These are phyloP conservation scores for Cyberlindnera xylosilytica DNA, from an alignment of 805 yeast genomes.

Conservation along the genomic window DNA sequence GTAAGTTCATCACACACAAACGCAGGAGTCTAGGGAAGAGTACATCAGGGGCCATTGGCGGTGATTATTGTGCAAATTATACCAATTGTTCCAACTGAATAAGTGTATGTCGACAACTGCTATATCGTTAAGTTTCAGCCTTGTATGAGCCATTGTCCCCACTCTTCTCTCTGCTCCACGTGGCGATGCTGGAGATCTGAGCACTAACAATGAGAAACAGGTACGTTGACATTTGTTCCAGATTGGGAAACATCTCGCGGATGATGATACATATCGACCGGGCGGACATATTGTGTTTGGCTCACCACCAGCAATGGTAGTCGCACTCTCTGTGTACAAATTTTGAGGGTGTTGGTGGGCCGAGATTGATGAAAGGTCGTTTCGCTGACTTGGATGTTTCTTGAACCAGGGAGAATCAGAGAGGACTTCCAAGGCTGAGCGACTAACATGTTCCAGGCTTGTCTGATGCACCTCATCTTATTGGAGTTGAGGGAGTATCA, in stretches of 20 bases:
- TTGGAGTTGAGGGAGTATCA: too few species aligned
- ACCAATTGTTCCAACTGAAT: conserved; percentile 26
- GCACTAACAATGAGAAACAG: too few species aligned
- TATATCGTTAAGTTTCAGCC: conserved; percentile 25
- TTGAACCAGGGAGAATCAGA: too few species aligned
- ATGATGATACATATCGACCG: conserved; percentile 38
- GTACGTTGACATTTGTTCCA: too few species aligned
- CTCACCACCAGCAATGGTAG: conserved; percentile 41
- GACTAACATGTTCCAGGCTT: too few species aligned
- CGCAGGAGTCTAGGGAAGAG: too few species aligned
- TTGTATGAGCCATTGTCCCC: conserved; percentile 19
- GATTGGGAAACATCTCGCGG: too few species aligned
- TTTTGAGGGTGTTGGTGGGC: conserved; percentile 38
- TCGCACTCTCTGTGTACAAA: conserved; percentile 50
- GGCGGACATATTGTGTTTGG: conserved; percentile 44
- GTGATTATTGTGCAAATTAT: conserved; percentile 21
- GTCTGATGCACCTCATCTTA: too few species aligned
- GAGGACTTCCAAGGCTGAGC: too few species aligned
- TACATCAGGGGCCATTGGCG: conserved; percentile 3
- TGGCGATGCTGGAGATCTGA: too few species aligned
- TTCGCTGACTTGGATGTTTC: conserved; percentile 11
- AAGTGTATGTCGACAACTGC: conserved; percentile 23
- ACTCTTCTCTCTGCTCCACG: too few species aligned
- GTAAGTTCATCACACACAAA: neutral
- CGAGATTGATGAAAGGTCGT: conserved; percentile 49